Evolutionary conservation across 306 rosid genomes (phyloP).

Genomic region (Ceratonia siliqua): DNA sequence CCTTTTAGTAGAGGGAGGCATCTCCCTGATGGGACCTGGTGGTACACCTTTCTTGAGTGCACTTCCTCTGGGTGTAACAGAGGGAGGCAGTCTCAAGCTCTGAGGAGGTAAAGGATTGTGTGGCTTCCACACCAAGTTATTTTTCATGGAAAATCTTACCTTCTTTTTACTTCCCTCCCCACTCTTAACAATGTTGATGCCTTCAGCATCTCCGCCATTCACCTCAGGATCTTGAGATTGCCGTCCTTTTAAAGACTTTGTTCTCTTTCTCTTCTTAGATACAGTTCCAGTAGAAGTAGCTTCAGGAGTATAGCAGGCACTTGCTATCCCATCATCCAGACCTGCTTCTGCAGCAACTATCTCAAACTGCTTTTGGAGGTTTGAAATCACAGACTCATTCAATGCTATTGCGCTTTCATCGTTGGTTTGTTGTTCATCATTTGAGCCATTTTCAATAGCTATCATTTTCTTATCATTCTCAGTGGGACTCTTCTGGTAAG

Average conservation of each 20-base stretch:
- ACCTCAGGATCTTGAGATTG: conserved; percentile 35
- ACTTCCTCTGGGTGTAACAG: conserved; percentile 97
- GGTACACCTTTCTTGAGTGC: conserved; percentile 97
- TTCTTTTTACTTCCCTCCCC: conserved; percentile 80
- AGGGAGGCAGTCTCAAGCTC: conserved; percentile 85
- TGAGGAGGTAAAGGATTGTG: conserved; percentile 94
- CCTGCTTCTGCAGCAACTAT: conserved; percentile 82
- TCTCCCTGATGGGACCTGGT: conserved; percentile 92
- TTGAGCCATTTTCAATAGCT: conserved; percentile 42
- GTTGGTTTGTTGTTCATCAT: conserved; percentile 33
- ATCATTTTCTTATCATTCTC: conserved; percentile 32
- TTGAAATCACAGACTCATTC: conserved; percentile 63
- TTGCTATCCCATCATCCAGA: conserved; percentile 47
- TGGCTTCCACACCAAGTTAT: conserved; percentile 93
- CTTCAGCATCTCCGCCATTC: conserved; percentile 47
- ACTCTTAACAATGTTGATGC: conserved; percentile 43
- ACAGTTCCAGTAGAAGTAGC: conserved; percentile 31
- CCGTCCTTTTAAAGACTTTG: conserved; percentile 50
- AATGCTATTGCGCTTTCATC: conserved; percentile 33
- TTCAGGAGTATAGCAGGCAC: conserved; percentile 43
- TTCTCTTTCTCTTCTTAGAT: conserved; percentile 88
- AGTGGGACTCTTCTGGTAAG: conserved; percentile 5
- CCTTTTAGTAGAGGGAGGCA: conserved; percentile 55
- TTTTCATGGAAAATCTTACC: conserved; percentile 90
- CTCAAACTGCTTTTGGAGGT: conserved; percentile 91